Base-by-base conservation (phyloP, 768 basidiomycete species). In the Aureoboletus auriporus region DNA sequence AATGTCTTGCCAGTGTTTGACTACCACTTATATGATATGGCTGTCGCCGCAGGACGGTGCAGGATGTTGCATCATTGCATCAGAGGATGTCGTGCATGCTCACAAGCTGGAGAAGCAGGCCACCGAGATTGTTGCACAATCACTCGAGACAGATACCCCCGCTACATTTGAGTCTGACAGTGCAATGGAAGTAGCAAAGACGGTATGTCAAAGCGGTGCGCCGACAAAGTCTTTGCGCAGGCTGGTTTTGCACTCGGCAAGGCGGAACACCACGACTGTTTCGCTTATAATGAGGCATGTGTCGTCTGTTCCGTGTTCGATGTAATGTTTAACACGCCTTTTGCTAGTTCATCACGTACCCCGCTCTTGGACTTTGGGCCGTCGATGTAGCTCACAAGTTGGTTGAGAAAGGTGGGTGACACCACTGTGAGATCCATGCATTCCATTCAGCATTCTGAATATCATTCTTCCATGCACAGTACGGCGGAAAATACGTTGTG, bases 211-310 rank as follows among this genome's bases (percentile, higher is more conserved):
- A 81, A 83, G 58, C 66, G 66, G 23, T 78, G 77, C 41, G 82
- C 87, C 6, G 78, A 88, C 58, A 69, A 80, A 46, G 84, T 80
- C 1, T 92, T 89, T 63, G 64, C 66, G 33, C 72, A 83, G 35
- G 87, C 88, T 10, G 85, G 85, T 0, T 83, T 89, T 57, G 68
- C 68, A 6, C 71, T 92, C n/a, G 85, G 85, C 13, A 86, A 91
- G 0, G 67, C 91, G 6, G 89, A 92, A 62, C 70, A 90, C 8
- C 89, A 92, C 51, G 89, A 92, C 57, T 91, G 89, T 60, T 92
- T 90, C 66, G 78, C 87, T 46, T 74, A 85, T 1, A 85, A 90
- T 56, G 87, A 90, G 73, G 86, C 86, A 49, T 12, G 67, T 50
- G 33, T 14, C 5, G 4, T 12, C 3, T 16, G n/a, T n/a, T n/a